Conservation (phyloP, 2,329 filamentous ascomycete genomes). For the Arthrobotrys entomopaga region DNA sequence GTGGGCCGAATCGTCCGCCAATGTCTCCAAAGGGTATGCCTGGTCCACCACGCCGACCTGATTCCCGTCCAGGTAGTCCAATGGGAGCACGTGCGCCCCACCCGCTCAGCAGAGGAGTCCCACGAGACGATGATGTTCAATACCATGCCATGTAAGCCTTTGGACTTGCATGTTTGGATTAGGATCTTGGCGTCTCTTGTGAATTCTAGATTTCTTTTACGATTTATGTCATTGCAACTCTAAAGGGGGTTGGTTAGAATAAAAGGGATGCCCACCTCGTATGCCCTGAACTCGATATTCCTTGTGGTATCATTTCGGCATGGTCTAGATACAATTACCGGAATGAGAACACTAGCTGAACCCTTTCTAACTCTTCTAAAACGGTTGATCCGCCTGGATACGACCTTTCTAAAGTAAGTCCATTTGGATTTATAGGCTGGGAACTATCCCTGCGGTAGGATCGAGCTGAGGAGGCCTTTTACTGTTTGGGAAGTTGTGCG, state of each 20-base stretch:
- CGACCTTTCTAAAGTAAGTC: slow-evolving; percentile 28
- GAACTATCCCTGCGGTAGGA: slow-evolving; percentile 29
- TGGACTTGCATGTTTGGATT: slow-evolving; percentile 7
- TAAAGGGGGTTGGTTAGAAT: slow-evolving; percentile 23
- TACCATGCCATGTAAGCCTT: slow-evolving; percentile 53
- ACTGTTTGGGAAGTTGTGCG: slow-evolving; percentile 26
- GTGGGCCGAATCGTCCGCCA: slow-evolving; percentile 43
- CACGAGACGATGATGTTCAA: slow-evolving; percentile 44
- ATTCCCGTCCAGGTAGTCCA: slow-evolving; percentile 47
- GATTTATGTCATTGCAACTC: slow-evolving; percentile 25
- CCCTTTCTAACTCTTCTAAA: slow-evolving; percentile 12
- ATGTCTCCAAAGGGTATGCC: slow-evolving; percentile 55
- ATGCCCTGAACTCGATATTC: background rate
- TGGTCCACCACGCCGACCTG: slow-evolving; percentile 46
- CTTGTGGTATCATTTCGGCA: background rate
- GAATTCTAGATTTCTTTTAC: slow-evolving; percentile 33
- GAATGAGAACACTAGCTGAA: background rate
- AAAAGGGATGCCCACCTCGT: background rate
- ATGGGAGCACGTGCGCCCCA: slow-evolving; percentile 46
- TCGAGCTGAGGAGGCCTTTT: slow-evolving; percentile 11
- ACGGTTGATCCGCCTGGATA: background rate
- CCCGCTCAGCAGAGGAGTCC: slow-evolving; percentile 47
- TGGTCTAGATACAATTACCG: slow-evolving; percentile 1
- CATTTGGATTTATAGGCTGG: slow-evolving; percentile 33
- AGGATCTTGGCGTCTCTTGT: slow-evolving; percentile 32